These are phyloP conservation scores for Nakazawaea anatomiae DNA, from an alignment of 805 yeast species.

Conservation along the genomic window DNA sequence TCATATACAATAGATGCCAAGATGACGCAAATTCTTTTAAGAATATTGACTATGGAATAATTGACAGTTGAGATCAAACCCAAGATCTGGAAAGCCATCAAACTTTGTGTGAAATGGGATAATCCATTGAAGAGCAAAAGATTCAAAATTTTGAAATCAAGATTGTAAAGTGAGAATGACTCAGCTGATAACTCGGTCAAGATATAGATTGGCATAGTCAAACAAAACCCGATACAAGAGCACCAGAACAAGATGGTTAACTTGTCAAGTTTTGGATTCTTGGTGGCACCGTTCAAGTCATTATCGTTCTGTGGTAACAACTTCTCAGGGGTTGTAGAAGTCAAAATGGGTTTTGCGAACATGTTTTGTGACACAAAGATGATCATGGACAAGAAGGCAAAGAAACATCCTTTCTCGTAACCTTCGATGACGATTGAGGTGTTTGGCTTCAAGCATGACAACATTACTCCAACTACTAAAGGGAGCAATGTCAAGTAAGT, in stretches of 20 bases:
- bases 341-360: slow-evolving; percentile 69
- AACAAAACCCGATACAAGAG: slow-evolving; percentile 58
- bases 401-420: slow-evolving; percentile 36
- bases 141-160: slow-evolving; percentile 9
- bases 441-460: slow-evolving; percentile 48
- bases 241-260: slow-evolving; percentile 68
- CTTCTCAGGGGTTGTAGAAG: slow-evolving; percentile 29
- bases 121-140: slow-evolving; percentile 57
- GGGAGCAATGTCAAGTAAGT: slow-evolving; percentile 82
- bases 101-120: slow-evolving; percentile 66
- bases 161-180: slow-evolving; percentile 23
- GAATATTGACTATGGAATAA: slow-evolving; percentile 72
- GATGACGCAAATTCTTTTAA: slow-evolving; percentile 69
- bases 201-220: slow-evolving; percentile 65
- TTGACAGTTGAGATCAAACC: slow-evolving; percentile 71
- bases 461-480: slow-evolving; percentile 76
- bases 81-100: slow-evolving; percentile 70
- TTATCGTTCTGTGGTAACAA: neutral
- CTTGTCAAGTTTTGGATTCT: slow-evolving; percentile 50
- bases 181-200: slow-evolving; percentile 39
- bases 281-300: slow-evolving; percentile 15
- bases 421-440: slow-evolving; percentile 14
- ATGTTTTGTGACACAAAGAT: slow-evolving; percentile 77
- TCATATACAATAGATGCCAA: slow-evolving; percentile 62
- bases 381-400: slow-evolving; percentile 50